Evolutionary conservation across 805 yeast genomes (phyloP).

Genomic region (Wickerhamiella lipophila): DNA sequence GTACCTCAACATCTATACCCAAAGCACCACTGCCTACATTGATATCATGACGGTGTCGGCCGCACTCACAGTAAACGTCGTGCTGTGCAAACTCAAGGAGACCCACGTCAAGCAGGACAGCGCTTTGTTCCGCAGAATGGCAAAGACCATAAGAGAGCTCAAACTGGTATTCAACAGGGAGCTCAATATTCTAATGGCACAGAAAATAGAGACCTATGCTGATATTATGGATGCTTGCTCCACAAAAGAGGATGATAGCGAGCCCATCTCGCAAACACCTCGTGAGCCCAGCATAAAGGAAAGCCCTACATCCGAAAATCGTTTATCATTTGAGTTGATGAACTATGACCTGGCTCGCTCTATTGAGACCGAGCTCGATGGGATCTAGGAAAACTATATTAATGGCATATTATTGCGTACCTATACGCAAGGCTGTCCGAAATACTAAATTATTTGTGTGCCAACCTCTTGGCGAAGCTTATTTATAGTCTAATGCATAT

Average conservation of each 20-base stretch:
- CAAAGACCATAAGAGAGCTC: neutral
- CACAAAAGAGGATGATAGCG: neutral
- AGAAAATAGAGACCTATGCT: neutral
- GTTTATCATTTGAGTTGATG: neutral
- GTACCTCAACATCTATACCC: neutral
- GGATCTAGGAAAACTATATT: no score
- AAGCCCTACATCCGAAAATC: neutral
- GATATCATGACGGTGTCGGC: neutral
- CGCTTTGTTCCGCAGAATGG: neutral
- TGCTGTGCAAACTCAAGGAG: neutral
- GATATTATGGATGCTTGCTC: constrained; percentile 2
- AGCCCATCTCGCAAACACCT: no score
- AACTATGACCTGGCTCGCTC: neutral
- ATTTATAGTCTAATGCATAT: no score
- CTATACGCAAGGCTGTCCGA: no score
- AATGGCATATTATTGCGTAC: no score
- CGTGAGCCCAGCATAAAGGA: neutral
- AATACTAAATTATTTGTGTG: no score
- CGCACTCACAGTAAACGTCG: neutral
- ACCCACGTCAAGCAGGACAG: neutral
- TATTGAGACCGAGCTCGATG: neutral
- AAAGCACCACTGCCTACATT: neutral
- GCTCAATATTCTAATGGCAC: neutral
- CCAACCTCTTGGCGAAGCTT: no score
- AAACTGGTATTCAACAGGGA: neutral